Conservation (phyloP, 352 stramenopile species). For the Pythium aphanidermatum region DNA sequence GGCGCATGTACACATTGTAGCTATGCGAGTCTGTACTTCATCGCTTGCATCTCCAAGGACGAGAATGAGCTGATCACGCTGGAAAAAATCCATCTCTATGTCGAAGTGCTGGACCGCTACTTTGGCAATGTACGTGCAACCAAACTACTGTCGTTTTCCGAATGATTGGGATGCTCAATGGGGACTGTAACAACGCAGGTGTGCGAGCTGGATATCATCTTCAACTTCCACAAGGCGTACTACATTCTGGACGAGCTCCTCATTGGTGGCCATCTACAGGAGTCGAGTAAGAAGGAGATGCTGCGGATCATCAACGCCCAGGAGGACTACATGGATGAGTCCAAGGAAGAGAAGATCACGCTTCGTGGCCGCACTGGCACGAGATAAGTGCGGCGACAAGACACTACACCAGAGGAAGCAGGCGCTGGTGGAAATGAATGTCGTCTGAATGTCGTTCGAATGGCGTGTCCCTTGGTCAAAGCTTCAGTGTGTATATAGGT, state of each 20-base stretch:
- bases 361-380: constrained; percentile 49
- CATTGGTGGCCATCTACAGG: constrained; percentile 96
- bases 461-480: constrained; percentile 3
- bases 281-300: constrained; percentile 92
- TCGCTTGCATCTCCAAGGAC: constrained; percentile 92
- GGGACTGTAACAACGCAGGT: too few species aligned
- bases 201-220: constrained; percentile 98
- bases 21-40: constrained; percentile 98
- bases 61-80: constrained; percentile 98
- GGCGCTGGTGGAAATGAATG: constrained; percentile 5
- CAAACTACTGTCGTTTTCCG: too few species aligned
- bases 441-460: constrained; percentile 16
- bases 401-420: neutral
- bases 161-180: too few species aligned
- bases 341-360: constrained; percentile 75
- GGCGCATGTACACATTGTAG: constrained; percentile 22
- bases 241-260: constrained; percentile 99
- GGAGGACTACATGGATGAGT: constrained; percentile 89
- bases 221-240: constrained; percentile 99
- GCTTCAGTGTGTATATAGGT: too few species aligned
- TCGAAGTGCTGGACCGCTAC: constrained; percentile 97
- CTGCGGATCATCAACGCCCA: constrained; percentile 85
- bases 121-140: constrained; percentile 86
- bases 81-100: constrained; percentile 97
- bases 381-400: constrained; percentile 25